A percentile compares a stretch with the other conserved stretches of the same genome.
phyloP scores from a whole-genome alignment of 805 yeast species.

The Monosporozyma unispora region DNA sequence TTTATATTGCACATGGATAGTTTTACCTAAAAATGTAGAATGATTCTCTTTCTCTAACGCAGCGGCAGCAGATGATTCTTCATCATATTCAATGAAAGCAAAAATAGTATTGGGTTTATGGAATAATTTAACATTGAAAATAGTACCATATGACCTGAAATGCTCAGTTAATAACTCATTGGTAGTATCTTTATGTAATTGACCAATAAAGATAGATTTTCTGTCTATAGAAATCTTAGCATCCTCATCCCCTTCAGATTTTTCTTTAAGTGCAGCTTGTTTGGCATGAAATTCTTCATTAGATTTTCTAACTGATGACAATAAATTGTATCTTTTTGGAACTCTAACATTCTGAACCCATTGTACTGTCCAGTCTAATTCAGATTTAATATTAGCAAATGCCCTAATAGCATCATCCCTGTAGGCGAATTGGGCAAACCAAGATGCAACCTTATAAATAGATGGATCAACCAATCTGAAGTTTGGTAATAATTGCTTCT shows the following conservation, averaged over 20 bases:
- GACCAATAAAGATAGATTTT: constrained; percentile 72
- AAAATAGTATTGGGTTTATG: constrained; percentile 44
- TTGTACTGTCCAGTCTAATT: constrained; percentile 50
- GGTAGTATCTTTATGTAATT: constrained; percentile 46
- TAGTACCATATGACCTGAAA: constrained; percentile 59
- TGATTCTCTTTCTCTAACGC: constrained; percentile 85
- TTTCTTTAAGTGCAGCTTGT: neutral
- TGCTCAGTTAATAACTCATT: constrained; percentile 47
- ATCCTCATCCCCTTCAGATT: constrained; percentile 7
- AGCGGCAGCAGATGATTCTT: constrained; percentile 69
- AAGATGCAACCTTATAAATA: constrained; percentile 29
- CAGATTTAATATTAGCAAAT: constrained; percentile 55
- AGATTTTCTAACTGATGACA: constrained; percentile 5
- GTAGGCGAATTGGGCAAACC: constrained; percentile 73
- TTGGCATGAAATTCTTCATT: constrained; percentile 3
- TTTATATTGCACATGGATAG: constrained; percentile 79
- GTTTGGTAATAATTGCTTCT: constrained; percentile 12
- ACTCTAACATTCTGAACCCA: constrained; percentile 82
- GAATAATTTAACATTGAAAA: constrained; percentile 48
- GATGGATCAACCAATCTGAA: neutral
- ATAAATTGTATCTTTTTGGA: constrained; percentile 29
- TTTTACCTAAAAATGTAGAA: constrained; percentile 58
- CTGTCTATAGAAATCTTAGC: constrained; percentile 45
- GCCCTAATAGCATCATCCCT: constrained; percentile 86
- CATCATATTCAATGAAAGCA: constrained; percentile 62